Base-by-base conservation (phyloP, 2,329 filamentous ascomycete genomes). In the Sordariomycetes sp. region DNA sequence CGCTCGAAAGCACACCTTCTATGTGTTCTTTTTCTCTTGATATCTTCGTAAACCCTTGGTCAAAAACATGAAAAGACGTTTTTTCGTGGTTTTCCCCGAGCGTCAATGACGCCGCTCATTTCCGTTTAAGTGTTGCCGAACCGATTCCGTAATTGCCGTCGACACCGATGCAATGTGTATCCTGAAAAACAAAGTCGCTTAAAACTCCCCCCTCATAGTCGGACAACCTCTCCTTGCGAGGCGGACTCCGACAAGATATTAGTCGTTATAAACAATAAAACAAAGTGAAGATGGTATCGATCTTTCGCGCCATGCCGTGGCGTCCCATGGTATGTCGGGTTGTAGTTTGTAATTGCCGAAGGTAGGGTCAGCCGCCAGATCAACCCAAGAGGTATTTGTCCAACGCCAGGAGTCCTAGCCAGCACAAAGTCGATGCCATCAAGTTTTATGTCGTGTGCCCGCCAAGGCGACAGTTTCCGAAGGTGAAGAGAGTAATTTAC, bases 1-100 rank as follows among this genome's bases (percentile, higher is more conserved):
- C 53, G 42, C 46, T 51, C 50, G 51, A 48, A 57, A 50, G 41
- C 43, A 45, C 46, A 51, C 50, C 39, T 37, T 67, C 67, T 71
- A 72, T 69, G 68, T 66, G 46, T 42, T 58, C 49, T 61, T 67
- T 64, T 64, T 60, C 49, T 52, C 51, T 54, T 58, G 54, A 57
- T 58, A 53, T 25, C 21, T 32, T 51, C 34, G 26, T 30, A 28
- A 32, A 31, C 26, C 36, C 36, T 20, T 38, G 33, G 35, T 17
- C 31, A 18, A 26, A 30, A 21, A 30, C 17, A 30, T 28, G 19
- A 32, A 11, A 20, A 21, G 21, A 36, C 18, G 12, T 16, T 23
- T 30, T 26, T 33, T 30, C 29, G 26, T 32, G 35, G 12, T 37
- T 38, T 38, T 34, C 33, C 19, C 18, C 36, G 26, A 25, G 27